Evolutionary conservation across 768 basidiomycete species (phyloP), one percentile per base, ranked within the genome.

Genomic region (Lactarius indigo): DNA sequence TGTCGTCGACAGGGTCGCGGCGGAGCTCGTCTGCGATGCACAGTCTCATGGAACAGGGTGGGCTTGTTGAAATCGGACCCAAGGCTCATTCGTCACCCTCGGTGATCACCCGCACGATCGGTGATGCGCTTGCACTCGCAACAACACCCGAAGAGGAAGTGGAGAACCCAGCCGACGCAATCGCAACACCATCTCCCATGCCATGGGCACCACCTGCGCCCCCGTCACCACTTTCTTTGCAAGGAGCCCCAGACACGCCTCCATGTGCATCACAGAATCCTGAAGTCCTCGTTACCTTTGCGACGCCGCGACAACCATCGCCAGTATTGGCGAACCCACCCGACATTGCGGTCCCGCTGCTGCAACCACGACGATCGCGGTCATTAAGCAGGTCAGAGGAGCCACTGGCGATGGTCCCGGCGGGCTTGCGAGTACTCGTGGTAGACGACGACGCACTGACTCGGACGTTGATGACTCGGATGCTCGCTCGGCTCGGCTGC

Each of bases 381-480:
- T 9, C 63, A 65, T 59, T 68, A 65, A 33, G 68, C 56, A 50
- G 28, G 37, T 52, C 12, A 52, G 68, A 64, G 15, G 54, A 42
- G n/a, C 56, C 63, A 31, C 44, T 61, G 57, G 68, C 30, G 31
- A 17, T 17, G 58, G 76, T 86, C 50, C 85, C 86, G 61, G 75
- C 80, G 6, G 83, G 81, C 9, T 73, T 92, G 70, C 81, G 81
- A 17, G 90, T 91, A 56, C 80, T 93, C 23, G 90, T 94, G 3
- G 92, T 94, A 0, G 92, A 94, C 71, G 91, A 95, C 72, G 94
- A 96, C 75, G 76, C 82, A 13, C 75, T 94, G 62, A 94, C 94
- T 60, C 84, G 93, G 59, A 87, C 83, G 59, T 78, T 95, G 66
- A 94, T 95, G 93, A 83, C 81, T 66, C 83, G 92, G 28, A 84